These are phyloP conservation scores for Yamadazyma songkhlaensis DNA, from an alignment of 1,139 yeast species.

Conservation along the genomic window DNA sequence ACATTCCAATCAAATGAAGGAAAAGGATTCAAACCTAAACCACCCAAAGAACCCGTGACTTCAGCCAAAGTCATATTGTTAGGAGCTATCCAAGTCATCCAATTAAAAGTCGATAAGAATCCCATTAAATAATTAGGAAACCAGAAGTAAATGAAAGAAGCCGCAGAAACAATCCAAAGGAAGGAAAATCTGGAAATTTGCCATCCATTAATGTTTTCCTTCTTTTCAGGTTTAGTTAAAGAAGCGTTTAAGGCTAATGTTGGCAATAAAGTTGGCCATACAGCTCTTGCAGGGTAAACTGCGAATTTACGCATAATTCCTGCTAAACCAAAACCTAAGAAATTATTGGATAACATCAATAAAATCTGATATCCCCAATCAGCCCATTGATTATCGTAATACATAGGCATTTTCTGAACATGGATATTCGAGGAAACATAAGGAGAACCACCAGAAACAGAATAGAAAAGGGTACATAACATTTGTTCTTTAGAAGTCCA, in stretches of 20 bases:
- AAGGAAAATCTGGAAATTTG: slow-evolving; percentile 33
- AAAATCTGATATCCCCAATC: no score
- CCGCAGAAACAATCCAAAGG: slow-evolving; percentile 25
- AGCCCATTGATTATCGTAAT: no score
- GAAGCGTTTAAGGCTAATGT: neutral
- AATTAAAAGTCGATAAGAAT: slow-evolving; percentile 36
- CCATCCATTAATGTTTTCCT: slow-evolving; percentile 35
- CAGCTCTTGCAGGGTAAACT: no score
- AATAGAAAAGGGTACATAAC: slow-evolving; percentile 42
- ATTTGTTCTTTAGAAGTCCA: slow-evolving; percentile 62
- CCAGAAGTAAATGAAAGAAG: slow-evolving; percentile 37
- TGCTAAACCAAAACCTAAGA: no score
- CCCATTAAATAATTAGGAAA: slow-evolving; percentile 36
- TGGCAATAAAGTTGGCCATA: no score
- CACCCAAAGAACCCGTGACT: slow-evolving; percentile 31
- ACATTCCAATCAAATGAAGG: slow-evolving; percentile 44
- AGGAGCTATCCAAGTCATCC: slow-evolving; percentile 44
- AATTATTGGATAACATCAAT: no score
- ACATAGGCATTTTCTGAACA: no score
- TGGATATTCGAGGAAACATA: no score
- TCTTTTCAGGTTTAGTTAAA: slow-evolving; percentile 27
- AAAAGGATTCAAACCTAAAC: slow-evolving; percentile 39
- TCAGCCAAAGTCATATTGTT: slow-evolving; percentile 35
- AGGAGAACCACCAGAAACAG: slow-evolving; percentile 17
- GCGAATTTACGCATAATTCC: no score